These are phyloP conservation scores for Talaromyces sp. DNA, from an alignment of 2,329 filamentous ascomycete species.

Conservation along the genomic window DNA sequence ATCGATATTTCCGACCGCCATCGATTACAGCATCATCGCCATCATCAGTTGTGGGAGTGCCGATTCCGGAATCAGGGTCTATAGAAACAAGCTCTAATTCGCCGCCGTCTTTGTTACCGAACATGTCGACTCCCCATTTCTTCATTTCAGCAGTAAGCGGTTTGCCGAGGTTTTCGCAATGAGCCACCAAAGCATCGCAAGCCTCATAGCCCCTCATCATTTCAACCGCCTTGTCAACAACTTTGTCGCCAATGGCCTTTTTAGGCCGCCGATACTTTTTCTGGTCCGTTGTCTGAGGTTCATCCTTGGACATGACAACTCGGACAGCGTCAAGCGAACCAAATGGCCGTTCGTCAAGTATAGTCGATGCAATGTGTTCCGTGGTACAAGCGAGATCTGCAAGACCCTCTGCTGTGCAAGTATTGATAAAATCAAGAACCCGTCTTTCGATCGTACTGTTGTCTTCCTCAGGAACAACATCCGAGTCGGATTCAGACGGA, in stretches of 20 bases:
- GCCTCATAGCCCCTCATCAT: conserved; percentile 77
- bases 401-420: conserved; percentile 67
- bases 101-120: conserved; percentile 52
- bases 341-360: conserved; percentile 75
- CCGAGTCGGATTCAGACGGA: conserved; percentile 42
- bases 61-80: conserved; percentile 61
- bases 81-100: conserved; percentile 58
- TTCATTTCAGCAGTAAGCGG: conserved; percentile 61
- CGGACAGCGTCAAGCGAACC: conserved; percentile 59
- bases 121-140: conserved; percentile 63
- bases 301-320: conserved; percentile 51
- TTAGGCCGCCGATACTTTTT: conserved; percentile 45
- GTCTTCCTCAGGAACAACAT: conserved; percentile 33
- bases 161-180: conserved; percentile 68
- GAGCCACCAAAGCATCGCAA: conserved; percentile 73
- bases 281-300: conserved; percentile 42
- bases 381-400: conserved; percentile 75
- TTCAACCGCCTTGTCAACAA: conserved; percentile 61
- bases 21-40: conserved; percentile 32
- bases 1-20: conserved; percentile 33
- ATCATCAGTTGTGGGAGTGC: conserved; percentile 51
- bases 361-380: conserved; percentile 60
- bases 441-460: conserved; percentile 45
- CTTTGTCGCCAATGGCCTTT: conserved; percentile 58
- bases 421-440: conserved; percentile 78